These are phyloP conservation scores for Ogataea methanolica DNA, from an alignment of 805 yeast species.

Conservation along the genomic window DNA sequence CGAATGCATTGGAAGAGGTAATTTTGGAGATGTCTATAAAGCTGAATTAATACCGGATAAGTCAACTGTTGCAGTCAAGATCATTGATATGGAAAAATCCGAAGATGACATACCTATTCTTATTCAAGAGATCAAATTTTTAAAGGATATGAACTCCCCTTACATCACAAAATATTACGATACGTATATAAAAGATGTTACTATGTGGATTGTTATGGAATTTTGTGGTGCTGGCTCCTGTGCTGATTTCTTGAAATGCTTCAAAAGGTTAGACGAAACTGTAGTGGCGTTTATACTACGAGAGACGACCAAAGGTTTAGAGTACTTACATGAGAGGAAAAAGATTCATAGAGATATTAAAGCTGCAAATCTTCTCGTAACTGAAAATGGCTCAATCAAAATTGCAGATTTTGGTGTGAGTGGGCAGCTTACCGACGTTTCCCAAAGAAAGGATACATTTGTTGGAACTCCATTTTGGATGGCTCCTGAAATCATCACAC, in stretches of 20 bases:
- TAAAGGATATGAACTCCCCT: constrained; percentile 61
- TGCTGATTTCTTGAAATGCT: constrained; percentile 60
- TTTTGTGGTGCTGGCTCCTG: constrained; percentile 95
- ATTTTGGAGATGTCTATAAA: constrained; percentile 81
- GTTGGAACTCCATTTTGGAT: constrained; percentile 98
- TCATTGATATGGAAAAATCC: constrained; percentile 73
- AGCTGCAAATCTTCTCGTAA: constrained; percentile 80
- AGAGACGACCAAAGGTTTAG: constrained; percentile 65
- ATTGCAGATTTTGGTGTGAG: constrained; percentile 93
- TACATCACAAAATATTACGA: constrained; percentile 64
- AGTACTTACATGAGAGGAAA: constrained; percentile 67
- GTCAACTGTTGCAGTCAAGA: constrained; percentile 74
- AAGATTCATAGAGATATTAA: constrained; percentile 89
- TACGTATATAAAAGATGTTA: constrained; percentile 58
- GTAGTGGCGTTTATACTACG: constrained; percentile 57
- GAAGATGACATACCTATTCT: constrained; percentile 70
- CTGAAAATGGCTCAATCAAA: constrained; percentile 65
- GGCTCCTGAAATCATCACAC: constrained; percentile 91
- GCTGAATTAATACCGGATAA: constrained; percentile 38
- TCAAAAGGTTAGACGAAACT: constrained; percentile 52
- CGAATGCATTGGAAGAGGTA: constrained; percentile 75
- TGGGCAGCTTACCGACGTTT: constrained; percentile 64
- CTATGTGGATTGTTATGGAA: constrained; percentile 91
- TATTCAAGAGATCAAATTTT: constrained; percentile 72
- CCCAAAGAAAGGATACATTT: constrained; percentile 59